phyloP scores from a whole-genome alignment of 805 yeast species.

The Metahyphopichia silvanorum region DNA sequence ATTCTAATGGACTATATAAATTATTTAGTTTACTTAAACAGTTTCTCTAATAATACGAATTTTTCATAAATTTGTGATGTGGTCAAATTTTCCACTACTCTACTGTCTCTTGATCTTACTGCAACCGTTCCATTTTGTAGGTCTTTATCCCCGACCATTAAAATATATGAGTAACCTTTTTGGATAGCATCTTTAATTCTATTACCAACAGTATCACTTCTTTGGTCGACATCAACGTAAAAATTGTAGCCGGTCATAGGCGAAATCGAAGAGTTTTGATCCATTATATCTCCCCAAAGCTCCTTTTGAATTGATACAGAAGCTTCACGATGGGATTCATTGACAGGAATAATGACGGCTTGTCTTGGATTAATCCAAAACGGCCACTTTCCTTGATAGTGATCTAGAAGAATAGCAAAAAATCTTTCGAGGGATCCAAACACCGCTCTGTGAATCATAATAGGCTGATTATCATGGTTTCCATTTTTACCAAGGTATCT shows the following conservation, averaged over 20 bases:
- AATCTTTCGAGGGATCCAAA: conserved; percentile 94
- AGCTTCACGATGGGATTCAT: conserved; percentile 53
- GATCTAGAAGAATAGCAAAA: conserved; percentile 85
- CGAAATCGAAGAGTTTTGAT: conserved; percentile 37
- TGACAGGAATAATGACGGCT: conserved; percentile 78
- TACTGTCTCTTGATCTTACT: conserved; percentile 55
- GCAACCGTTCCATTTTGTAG: conserved; percentile 56
- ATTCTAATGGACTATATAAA: background rate
- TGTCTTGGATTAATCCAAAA: conserved; percentile 96
- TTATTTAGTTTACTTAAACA: conserved; percentile 25
- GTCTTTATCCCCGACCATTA: conserved; percentile 89
- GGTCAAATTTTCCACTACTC: conserved; percentile 42
- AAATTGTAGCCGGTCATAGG: conserved; percentile 60
- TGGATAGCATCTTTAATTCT: conserved; percentile 75
- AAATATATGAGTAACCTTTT: conserved; percentile 72
- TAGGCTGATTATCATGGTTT: conserved; percentile 62
- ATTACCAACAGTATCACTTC: conserved; percentile 75
- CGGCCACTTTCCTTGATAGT: conserved; percentile 93
- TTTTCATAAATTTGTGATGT: conserved; percentile 48
- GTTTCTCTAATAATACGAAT: conserved; percentile 58
- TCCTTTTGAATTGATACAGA: conserved; percentile 47
- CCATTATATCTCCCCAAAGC: conserved; percentile 44
- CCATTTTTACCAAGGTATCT: conserved; percentile 55
- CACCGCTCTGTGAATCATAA: conserved; percentile 94
- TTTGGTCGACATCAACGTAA: conserved; percentile 70